Evolutionary conservation across 2,329 filamentous ascomycete species (phyloP).

Genomic region (Microdochium paspali): DNA sequence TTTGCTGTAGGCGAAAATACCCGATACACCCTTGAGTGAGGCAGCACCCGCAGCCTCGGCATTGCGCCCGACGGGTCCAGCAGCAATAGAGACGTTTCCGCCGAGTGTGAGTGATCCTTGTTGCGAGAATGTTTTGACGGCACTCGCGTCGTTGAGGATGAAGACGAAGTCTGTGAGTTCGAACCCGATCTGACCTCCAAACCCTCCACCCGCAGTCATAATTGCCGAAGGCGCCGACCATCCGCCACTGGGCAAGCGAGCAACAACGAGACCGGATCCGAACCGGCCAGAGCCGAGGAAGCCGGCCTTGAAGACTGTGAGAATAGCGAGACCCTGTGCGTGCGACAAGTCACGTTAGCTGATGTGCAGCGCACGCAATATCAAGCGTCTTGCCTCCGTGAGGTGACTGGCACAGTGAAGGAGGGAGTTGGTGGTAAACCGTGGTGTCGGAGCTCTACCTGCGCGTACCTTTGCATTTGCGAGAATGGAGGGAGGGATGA

Average conservation of each 20-base stretch:
- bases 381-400: no score
- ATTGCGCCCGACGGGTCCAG: conserved; percentile 87
- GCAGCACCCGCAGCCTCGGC: conserved; percentile 93
- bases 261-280: conserved; percentile 74
- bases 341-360: not conserved
- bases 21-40: conserved; percentile 78
- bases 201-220: conserved; percentile 69
- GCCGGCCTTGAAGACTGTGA: conserved; percentile 80
- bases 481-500: conserved; percentile 86
- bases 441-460: not conserved
- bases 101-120: conserved; percentile 85
- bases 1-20: conserved; percentile 94
- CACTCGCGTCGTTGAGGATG: conserved; percentile 84
- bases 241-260: conserved; percentile 63
- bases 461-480: conserved; percentile 73
- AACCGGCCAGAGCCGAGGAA: conserved; percentile 78
- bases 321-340: conserved; percentile 63
- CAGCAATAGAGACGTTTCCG: conserved; percentile 92
- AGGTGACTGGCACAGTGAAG: not conserved
- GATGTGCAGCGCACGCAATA: conserved; percentile 1
- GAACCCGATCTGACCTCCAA: conserved; percentile 80
- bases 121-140: conserved; percentile 91
- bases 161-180: conserved; percentile 94
- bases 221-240: conserved; percentile 82
- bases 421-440: not conserved